phyloP scores from a whole-genome alignment of 78 protist species.

The Fonticula alba region DNA sequence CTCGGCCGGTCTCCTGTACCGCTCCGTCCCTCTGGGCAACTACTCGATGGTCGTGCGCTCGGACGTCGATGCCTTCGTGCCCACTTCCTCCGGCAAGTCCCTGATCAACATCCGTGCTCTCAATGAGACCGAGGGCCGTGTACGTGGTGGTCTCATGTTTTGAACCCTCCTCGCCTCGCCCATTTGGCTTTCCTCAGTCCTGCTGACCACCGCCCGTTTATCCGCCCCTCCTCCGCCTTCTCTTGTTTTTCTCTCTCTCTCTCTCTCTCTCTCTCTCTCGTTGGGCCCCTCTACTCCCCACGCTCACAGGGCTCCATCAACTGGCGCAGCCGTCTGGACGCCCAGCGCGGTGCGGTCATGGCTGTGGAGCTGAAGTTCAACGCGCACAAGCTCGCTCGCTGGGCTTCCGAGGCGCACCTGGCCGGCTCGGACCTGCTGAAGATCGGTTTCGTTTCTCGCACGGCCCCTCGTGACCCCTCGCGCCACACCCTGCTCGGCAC shows the following conservation, averaged over 20 bases:
- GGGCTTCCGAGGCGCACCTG: slow-evolving; percentile 22
- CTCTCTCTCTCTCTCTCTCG: too few relatives aligned
- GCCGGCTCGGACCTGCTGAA: slow-evolving; percentile 21
- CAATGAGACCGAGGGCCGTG: slow-evolving; percentile 22
- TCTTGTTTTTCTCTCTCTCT: too few relatives aligned
- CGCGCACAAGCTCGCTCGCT: slow-evolving; percentile 25
- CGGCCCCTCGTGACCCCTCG: not conserved
- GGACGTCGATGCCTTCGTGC: slow-evolving; percentile 12
- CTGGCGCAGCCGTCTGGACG: slow-evolving; percentile 28
- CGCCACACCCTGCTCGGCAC: slow-evolving; percentile 35
- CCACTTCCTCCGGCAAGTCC: not conserved
- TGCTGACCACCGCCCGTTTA: too few relatives aligned
- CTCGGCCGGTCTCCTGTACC: too few relatives aligned
- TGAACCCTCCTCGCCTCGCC: too few relatives aligned
- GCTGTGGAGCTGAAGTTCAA: slow-evolving; percentile 66
- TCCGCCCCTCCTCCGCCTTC: too few relatives aligned
- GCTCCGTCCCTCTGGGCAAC: too few relatives aligned
- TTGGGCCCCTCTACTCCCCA: too few relatives aligned
- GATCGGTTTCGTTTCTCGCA: slow-evolving; percentile 44
- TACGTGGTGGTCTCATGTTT: too few relatives aligned
- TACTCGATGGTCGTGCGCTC: too few relatives aligned
- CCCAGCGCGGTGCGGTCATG: slow-evolving; percentile 52
- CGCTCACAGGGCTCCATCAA: slow-evolving; percentile 8
- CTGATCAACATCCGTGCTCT: slow-evolving; percentile 18
- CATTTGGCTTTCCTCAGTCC: too few relatives aligned